Percentiles rank a stretch among this genome's conserved stretches.
phyloP scores from a whole-genome alignment of 345 rosid genomes.

The Eucalyptus albens region DNA sequence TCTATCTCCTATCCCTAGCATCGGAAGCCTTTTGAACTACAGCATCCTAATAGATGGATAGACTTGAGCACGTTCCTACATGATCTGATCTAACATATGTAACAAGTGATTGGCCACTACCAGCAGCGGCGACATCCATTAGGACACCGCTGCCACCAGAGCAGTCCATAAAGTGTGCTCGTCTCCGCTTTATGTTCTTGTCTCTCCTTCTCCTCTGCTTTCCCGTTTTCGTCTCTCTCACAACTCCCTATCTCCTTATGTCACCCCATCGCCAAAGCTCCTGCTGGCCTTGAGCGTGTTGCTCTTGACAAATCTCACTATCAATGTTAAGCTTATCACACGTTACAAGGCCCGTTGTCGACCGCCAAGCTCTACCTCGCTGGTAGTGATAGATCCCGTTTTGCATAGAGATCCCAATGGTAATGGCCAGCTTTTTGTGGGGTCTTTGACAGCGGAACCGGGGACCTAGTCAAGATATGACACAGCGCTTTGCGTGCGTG shows the following conservation, averaged over 20 bases:
- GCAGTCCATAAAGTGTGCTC: too few relatives aligned
- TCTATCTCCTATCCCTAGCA: background rate
- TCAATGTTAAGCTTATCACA: background rate
- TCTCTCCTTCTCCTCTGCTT: too few relatives aligned
- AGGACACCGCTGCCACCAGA: too few relatives aligned
- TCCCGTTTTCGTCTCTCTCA: too few relatives aligned
- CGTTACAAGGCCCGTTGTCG: background rate
- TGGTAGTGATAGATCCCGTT: background rate
- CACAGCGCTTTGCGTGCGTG: background rate
- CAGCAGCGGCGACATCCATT: too few relatives aligned
- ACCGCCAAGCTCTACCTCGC: background rate
- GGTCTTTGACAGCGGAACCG: background rate
- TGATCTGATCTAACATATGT: background rate
- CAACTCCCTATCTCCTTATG: too few relatives aligned
- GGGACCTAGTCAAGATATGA: background rate
- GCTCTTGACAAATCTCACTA: background rate
- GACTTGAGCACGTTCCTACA: background rate
- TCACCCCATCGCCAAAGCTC: too few relatives aligned
- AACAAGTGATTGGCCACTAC: background rate
- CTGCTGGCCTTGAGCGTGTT: too few relatives aligned
- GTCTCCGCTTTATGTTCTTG: too few relatives aligned
- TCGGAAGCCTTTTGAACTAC: background rate
- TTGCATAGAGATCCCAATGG: background rate
- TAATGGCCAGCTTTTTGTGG: background rate
- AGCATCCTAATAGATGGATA: background rate